These are phyloP conservation scores for Calonectria crousiana DNA, from an alignment of 2,329 filamentous ascomycete genomes.

Conservation along the genomic window DNA sequence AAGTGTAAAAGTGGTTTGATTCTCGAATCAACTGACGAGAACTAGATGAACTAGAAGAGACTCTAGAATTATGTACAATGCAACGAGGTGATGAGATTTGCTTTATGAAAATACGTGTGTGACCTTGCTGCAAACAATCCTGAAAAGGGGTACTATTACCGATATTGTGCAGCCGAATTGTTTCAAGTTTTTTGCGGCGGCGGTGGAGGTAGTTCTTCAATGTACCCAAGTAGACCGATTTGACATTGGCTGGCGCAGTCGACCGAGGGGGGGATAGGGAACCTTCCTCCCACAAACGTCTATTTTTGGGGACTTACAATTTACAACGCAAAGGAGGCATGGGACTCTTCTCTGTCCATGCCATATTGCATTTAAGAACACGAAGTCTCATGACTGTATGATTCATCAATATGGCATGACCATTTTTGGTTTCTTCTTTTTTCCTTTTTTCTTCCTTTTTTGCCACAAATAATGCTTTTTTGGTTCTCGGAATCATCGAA, in stretches of 20 bases:
- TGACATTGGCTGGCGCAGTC: neutral
- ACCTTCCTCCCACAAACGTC: neutral
- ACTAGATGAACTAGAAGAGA: conserved; percentile 32
- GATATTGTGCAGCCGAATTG: neutral
- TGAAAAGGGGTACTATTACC: neutral
- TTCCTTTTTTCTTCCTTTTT: neutral
- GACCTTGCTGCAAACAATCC: neutral
- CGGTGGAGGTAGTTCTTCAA: neutral
- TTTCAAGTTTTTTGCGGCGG: neutral
- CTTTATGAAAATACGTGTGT: neutral
- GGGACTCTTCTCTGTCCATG: neutral
- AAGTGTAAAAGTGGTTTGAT: conserved; percentile 37
- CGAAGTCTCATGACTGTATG: neutral
- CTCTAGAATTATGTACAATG: conserved; percentile 26
- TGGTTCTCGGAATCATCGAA: neutral
- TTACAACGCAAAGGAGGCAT: neutral
- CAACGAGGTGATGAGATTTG: neutral
- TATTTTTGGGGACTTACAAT: neutral
- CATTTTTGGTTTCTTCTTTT: neutral
- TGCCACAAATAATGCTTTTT: too few species aligned
- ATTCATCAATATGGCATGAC: neutral
- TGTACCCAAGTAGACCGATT: neutral
- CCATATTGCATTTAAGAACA: neutral
- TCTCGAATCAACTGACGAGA: conserved; percentile 38
- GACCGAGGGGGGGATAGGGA: neutral